A percentile compares a stretch with the other conserved stretches of the same genome.
These are phyloP conservation scores for Mucor racemosus DNA, from an alignment of 371 early-diverging fungal species.

Conservation along the genomic window DNA sequence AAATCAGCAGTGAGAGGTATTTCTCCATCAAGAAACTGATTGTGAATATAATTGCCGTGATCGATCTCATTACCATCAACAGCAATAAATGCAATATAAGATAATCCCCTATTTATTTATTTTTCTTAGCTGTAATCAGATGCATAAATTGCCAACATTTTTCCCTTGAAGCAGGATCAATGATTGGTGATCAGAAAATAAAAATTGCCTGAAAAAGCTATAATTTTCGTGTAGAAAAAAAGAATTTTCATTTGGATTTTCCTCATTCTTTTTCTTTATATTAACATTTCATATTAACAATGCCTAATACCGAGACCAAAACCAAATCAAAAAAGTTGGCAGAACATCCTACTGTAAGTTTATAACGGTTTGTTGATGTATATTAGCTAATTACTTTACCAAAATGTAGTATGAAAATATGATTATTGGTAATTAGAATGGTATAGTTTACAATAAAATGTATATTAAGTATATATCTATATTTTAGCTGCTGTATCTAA, in stretches of 20 bases:
- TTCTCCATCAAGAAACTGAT: too few species aligned
- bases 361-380: not conserved
- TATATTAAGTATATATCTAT: not conserved
- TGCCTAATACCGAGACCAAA: slow-evolving; percentile 1
- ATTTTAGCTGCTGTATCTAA: slow-evolving; percentile 47
- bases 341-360: slow-evolving; percentile 1
- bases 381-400: not conserved
- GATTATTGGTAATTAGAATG: slow-evolving; percentile 19
- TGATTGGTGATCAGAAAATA: slow-evolving; percentile 2
- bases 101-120: too few species aligned
- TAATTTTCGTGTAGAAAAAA: too few species aligned
- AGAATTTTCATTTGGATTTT: not conserved
- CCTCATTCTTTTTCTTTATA: not conserved
- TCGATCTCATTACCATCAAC: too few species aligned
- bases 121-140: too few species aligned
- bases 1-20: too few species aligned
- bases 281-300: not conserved
- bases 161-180: not conserved
- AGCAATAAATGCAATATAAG: too few species aligned
- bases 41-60: too few species aligned
- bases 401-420: slow-evolving; percentile 25
- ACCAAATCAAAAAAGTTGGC: slow-evolving; percentile 6
- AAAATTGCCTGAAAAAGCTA: slow-evolving; percentile 8
- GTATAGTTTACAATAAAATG: not conserved
- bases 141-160: too few species aligned